These are phyloP conservation scores for Colletotrichum spinosum DNA, from an alignment of 2,329 filamentous ascomycete species.

Conservation along the genomic window DNA sequence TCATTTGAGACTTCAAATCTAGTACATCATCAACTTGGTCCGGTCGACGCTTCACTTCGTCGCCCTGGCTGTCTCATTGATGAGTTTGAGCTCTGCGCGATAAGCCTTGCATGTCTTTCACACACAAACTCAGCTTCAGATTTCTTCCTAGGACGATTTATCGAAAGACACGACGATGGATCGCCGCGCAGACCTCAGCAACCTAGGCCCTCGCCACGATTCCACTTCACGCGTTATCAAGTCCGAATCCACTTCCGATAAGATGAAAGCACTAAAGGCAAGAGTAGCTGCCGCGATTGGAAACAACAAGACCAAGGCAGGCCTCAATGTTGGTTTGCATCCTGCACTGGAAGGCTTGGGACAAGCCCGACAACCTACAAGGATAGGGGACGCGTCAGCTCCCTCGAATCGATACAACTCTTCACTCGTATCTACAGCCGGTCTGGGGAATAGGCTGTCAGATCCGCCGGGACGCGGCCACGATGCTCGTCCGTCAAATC, in stretches of 20 bases:
- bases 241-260: constrained; percentile 69
- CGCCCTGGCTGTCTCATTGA: no score
- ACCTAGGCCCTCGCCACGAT: constrained; percentile 69
- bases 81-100: no score
- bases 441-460: constrained; percentile 25
- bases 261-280: constrained; percentile 82
- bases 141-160: no score
- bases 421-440: constrained; percentile 37
- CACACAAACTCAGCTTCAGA: no score
- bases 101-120: background rate
- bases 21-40: no score
- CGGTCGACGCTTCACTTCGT: no score
- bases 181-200: constrained; percentile 60
- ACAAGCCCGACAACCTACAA: constrained; percentile 56
- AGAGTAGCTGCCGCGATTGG: constrained; percentile 81
- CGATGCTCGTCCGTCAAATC: constrained; percentile 64
- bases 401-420: constrained; percentile 28
- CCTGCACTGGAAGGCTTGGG: constrained; percentile 75
- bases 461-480: constrained; percentile 51
- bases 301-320: constrained; percentile 70
- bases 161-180: constrained; percentile 56
- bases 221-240: constrained; percentile 65
- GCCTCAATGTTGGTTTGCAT: constrained; percentile 80
- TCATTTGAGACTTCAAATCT: no score
- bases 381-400: constrained; percentile 48